Conservation (phyloP, 768 basidiomycete species). For the Boletus pseudopeckii region DNA sequence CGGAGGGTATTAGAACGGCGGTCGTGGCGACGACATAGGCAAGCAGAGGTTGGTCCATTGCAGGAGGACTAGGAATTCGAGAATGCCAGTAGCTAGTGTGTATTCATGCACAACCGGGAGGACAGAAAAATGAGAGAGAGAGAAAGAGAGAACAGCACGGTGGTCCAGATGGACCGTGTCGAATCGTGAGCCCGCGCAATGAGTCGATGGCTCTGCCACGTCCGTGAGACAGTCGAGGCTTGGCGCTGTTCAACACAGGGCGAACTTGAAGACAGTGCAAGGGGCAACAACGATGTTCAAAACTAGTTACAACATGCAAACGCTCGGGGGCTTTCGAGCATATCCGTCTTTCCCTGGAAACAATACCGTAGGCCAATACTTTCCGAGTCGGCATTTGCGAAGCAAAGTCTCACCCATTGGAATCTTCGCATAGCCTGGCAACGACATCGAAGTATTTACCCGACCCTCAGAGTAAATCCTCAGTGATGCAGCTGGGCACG, state of each 20-base stretch:
- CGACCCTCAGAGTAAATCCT: no score
- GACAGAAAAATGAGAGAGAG: not conserved
- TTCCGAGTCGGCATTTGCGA: no score
- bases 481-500: no score
- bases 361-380: no score
- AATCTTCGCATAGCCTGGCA: slow-evolving; percentile 18
- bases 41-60: slow-evolving; percentile 29
- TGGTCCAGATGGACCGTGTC: not conserved
- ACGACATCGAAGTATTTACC: not conserved
- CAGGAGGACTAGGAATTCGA: not conserved
- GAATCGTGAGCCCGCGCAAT: not conserved
- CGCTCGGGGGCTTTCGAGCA: no score
- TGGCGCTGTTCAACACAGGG: no score
- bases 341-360: no score
- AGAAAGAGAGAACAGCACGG: not conserved
- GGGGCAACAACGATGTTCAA: no score
- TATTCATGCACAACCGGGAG: slow-evolving; percentile 5
- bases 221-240: slow-evolving; percentile 2
- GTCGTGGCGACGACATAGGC: slow-evolving; percentile 19
- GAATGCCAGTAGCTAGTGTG: not conserved
- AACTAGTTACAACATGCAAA: no score
- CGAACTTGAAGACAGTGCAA: no score
- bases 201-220: not conserved
- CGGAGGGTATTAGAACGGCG: slow-evolving; percentile 23
- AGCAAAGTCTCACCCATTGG: no score